Percentiles rank a stretch among this genome's conserved stretches.
These are phyloP conservation scores for Tuber umbilicatum DNA, from an alignment of 495 filamentous ascomycete genomes.

Conservation along the genomic window DNA sequence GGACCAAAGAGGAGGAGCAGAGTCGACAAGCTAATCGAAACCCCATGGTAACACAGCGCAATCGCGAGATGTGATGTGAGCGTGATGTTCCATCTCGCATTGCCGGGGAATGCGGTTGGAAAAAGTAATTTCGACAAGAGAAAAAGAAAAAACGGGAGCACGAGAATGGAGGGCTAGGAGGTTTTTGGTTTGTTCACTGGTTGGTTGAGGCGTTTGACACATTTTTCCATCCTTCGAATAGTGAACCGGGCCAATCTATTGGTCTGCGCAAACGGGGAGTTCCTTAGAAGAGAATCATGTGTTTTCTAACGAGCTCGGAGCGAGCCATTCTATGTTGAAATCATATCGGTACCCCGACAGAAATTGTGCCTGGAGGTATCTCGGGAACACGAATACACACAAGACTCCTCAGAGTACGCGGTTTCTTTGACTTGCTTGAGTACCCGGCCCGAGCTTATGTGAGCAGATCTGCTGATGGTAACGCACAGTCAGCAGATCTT, in stretches of 20 bases:
- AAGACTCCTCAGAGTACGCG: background rate
- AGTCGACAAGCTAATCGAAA: background rate
- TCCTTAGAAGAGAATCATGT: background rate
- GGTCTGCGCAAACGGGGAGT: background rate
- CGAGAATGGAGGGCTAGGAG: background rate
- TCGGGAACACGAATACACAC: background rate
- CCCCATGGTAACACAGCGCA: background rate
- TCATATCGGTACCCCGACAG: background rate
- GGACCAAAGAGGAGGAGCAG: background rate
- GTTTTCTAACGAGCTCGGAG: background rate
- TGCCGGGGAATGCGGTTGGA: background rate
- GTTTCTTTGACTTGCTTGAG: too few relatives aligned
- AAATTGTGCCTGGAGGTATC: background rate
- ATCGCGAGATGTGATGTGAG: conserved; percentile 1
- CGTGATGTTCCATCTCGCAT: conserved; percentile 2
- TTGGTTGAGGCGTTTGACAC: background rate
- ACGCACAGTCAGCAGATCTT: background rate
- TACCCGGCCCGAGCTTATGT: too few relatives aligned
- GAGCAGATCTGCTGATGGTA: background rate
- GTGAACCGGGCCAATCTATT: background rate
- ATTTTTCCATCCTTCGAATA: background rate
- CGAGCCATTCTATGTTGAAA: background rate
- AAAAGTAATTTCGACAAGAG: background rate
- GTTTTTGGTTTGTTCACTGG: background rate
- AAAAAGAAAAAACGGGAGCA: background rate